Base-by-base conservation (phyloP, 805 yeast genomes). In the Candida sphagnicola region DNA sequence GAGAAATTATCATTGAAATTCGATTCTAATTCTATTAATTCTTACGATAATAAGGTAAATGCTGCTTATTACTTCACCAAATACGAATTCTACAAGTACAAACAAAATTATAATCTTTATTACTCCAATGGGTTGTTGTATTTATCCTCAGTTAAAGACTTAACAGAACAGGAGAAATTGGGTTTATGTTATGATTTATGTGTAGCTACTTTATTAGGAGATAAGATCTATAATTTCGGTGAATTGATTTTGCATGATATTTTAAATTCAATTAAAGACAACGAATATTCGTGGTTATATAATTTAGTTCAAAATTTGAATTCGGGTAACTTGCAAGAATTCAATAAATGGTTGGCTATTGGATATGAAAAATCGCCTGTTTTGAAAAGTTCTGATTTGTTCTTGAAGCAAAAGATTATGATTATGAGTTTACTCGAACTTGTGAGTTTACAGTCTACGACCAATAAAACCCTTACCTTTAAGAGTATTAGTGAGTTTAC, bases 141-240 rank as follows among this genome's bases (percentile, higher is more conserved):
- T 58, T 70, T 93, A 46, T 90, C 96, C 4, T 83, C 95, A 35
- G 48, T 74, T 16, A 62, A 62, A 18, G 62, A 59, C 30, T 58
- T 79, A 40, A 48, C 69, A 8, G 56, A 59, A 14, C 66, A 62
- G 24, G 63, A 60, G 31, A 44, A 48, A 38, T 58, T 69, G 39
- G 85, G 87, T 2, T 51, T 68, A 37, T 65, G 72, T 44, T 79
- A 80, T 52, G 95, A 91, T 48, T 75, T 91, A 49, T 75, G 91
- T 43, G 72, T 88, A 33, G 81, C 95, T 23, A 98, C 97, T 0
- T 67, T 93, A 43, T 72, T 91, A 50, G 98, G 97, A 35, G 95
- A 89, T 56, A 81, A 78, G 53, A 86, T 91, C 50, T 93, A 88
- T 70, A 93, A 91, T 66, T 93, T 93, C 62, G 98, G 98, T 37